A percentile compares a stretch with the other conserved stretches of the same genome.
Evolutionary conservation across 352 stramenopile species (phyloP).

Genomic region (Phytophthora cajani): DNA sequence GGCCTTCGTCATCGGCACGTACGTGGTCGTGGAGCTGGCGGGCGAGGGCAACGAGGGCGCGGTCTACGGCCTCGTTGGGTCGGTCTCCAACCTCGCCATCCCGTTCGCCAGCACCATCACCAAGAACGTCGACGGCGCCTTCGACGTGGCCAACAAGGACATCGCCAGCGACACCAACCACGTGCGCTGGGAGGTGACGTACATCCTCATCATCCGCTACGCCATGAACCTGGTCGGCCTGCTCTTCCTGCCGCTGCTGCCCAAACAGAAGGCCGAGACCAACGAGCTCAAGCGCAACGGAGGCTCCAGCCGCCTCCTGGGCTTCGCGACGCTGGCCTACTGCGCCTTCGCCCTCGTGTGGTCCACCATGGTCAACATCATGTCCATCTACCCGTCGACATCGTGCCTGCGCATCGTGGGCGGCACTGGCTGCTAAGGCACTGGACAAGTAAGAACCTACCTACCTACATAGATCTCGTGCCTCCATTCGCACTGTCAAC

Average conservation of each 20-base stretch:
- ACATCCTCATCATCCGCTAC: conserved; percentile 51
- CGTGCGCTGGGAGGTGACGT: conserved; percentile 52
- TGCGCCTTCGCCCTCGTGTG: conserved; percentile 41
- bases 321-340: conserved; percentile 43
- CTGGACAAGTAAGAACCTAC: background rate
- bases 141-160: conserved; percentile 46
- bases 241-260: conserved; percentile 52
- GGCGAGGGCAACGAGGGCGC: conserved; percentile 50
- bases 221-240: conserved; percentile 36
- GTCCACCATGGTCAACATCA: conserved; percentile 42
- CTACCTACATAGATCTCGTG: background rate
- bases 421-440: conserved; percentile 37
- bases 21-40: conserved; percentile 55
- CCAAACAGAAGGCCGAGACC: conserved; percentile 55
- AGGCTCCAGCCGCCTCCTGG: conserved; percentile 46
- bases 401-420: conserved; percentile 39
- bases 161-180: conserved; percentile 47
- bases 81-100: conserved; percentile 43
- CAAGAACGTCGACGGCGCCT: conserved; percentile 48
- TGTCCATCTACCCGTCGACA: conserved; percentile 40
- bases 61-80: conserved; percentile 50
- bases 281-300: conserved; percentile 48
- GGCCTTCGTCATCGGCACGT: conserved; percentile 47
- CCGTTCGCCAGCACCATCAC: conserved; percentile 51
- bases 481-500: conserved; percentile 7